Evolutionary conservation across 371 early-diverging fungal species (phyloP).

Genomic region (Zancudomyces culisetae): DNA sequence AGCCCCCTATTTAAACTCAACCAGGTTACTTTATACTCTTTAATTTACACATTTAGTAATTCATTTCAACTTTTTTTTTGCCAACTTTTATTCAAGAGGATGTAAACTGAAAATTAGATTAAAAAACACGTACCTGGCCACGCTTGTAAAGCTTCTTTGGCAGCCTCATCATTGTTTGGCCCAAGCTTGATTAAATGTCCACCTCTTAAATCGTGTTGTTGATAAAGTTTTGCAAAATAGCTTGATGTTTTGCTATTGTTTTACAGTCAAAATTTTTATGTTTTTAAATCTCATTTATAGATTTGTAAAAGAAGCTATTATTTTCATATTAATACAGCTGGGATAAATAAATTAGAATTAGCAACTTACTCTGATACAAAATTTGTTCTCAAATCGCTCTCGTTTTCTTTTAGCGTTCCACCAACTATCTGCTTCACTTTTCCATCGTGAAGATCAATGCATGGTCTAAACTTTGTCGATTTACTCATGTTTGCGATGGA

Average conservation of each 20-base stretch:
- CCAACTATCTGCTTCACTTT: constrained; percentile 97
- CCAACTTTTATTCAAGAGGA: no score
- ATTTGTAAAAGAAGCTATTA: no score
- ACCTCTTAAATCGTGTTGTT: constrained; percentile 43
- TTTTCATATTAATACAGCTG: neutral
- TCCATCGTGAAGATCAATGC: constrained; percentile 91
- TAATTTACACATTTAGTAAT: no score
- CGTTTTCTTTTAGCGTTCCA: constrained; percentile 56
- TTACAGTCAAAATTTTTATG: no score
- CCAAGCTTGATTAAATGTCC: constrained; percentile 93
- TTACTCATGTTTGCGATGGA: neutral
- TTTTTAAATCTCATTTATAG: no score
- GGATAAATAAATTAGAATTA: no score
- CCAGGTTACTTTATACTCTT: no score
- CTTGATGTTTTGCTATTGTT: constrained; percentile 41
- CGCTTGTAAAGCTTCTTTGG: constrained; percentile 51
- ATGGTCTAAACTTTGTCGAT: constrained; percentile 74
- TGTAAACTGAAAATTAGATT: no score
- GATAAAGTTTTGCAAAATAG: constrained; percentile 67
- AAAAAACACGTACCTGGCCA: constrained; percentile 47
- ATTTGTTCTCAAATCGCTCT: constrained; percentile 51
- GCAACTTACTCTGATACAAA: constrained; percentile 57
- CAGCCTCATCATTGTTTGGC: constrained; percentile 70
- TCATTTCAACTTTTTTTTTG: no score
- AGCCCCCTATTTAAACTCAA: no score